Conservation (phyloP, 2,329 filamentous ascomycete species). For the Amesomyces nigricolor region DNA sequence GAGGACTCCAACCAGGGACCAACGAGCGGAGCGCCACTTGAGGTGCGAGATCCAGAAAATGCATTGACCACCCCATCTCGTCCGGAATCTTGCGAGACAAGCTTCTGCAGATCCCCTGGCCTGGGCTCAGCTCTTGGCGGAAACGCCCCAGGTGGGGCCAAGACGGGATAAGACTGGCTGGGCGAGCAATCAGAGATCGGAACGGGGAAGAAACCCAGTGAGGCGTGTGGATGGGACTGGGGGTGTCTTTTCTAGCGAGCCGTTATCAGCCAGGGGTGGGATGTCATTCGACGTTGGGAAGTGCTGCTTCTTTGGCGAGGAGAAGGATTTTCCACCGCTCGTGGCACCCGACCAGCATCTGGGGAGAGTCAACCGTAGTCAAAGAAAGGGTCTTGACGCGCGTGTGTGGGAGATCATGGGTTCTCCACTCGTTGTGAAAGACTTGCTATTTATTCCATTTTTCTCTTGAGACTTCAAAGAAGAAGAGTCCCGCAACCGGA, state of each 20-base stretch:
- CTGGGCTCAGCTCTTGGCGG: slow-evolving; percentile 7
- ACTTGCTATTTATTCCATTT: background rate
- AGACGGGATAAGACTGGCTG: background rate
- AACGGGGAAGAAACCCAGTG: no score
- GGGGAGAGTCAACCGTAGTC: background rate
- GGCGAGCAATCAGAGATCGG: background rate
- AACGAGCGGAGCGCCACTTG: background rate
- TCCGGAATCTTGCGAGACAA: slow-evolving; percentile 13
- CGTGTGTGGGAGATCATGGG: slow-evolving; percentile 8
- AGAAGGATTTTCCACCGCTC: background rate
- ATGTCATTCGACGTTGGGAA: no score
- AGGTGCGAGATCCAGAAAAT: no score
- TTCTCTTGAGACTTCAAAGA: background rate
- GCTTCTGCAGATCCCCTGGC: slow-evolving; percentile 16
- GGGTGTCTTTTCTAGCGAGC: no score
- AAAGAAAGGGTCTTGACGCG: background rate
- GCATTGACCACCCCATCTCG: background rate
- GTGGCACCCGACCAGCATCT: background rate
- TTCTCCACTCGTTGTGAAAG: background rate
- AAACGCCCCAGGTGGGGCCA: background rate
- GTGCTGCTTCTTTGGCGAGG: no score
- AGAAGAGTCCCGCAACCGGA: no score
- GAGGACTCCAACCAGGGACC: background rate
- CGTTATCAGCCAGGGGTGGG: no score
- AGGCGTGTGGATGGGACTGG: no score